Evolutionary conservation across 352 stramenopile genomes (phyloP).

Genomic region (Phytophthora tubulina): DNA sequence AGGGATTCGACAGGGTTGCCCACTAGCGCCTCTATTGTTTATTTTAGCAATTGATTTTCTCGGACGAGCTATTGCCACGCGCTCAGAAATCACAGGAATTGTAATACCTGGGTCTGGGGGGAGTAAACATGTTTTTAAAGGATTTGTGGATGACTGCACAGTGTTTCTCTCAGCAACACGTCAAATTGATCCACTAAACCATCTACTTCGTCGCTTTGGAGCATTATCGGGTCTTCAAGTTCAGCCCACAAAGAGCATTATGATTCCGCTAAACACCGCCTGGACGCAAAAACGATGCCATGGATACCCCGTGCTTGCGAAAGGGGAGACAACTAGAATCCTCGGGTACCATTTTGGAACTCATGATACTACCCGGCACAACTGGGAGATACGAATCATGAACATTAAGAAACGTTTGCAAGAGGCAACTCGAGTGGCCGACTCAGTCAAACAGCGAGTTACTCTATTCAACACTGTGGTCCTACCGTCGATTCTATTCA

Average conservation of each 20-base stretch:
- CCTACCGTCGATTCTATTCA: slow-evolving; percentile 11
- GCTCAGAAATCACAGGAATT: neutral
- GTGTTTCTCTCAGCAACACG: slow-evolving; percentile 1
- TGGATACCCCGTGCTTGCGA: slow-evolving; percentile 7
- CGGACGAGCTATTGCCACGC: neutral
- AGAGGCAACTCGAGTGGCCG: neutral
- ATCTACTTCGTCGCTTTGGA: neutral
- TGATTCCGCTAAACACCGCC: neutral
- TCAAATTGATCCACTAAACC: neutral
- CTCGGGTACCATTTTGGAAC: slow-evolving; percentile 8
- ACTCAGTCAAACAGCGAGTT: slow-evolving; percentile 9
- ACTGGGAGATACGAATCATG: slow-evolving; percentile 9
- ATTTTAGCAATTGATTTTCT: slow-evolving; percentile 17
- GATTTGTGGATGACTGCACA: slow-evolving; percentile 17
- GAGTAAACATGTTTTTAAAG: neutral
- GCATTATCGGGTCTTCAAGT: slow-evolving; percentile 7
- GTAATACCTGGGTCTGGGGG: neutral
- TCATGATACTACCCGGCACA: neutral
- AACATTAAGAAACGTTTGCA: slow-evolving; percentile 5
- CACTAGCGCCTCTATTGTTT: slow-evolving; percentile 11
- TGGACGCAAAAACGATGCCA: neutral
- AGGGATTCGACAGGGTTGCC: slow-evolving; percentile 15
- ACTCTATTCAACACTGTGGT: slow-evolving; percentile 12
- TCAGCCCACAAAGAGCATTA: slow-evolving; percentile 8
- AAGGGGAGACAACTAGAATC: neutral